Percentiles rank a stretch among this genome's conserved stretches.
phyloP scores from a whole-genome alignment of 139 green algal species.

The Eudorina sp. region DNA sequence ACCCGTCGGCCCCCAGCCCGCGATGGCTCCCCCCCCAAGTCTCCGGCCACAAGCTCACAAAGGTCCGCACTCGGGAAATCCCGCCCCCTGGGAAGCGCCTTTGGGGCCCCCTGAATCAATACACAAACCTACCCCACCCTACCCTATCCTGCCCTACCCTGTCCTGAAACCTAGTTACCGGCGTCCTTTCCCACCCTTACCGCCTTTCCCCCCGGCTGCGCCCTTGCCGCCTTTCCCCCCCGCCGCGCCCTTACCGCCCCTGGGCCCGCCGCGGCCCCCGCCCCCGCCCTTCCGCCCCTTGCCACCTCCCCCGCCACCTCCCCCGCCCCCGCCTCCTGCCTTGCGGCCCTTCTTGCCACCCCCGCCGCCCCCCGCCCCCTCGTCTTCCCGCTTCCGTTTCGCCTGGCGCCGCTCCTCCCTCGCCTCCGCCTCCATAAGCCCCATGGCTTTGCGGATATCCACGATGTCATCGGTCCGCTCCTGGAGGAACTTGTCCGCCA shows the following conservation, averaged over 20 bases:
- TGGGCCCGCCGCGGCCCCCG: not conserved
- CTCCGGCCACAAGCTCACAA: too few species aligned
- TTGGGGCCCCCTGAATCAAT: too few species aligned
- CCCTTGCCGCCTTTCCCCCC: not conserved
- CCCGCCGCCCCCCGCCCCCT: conserved; percentile 18
- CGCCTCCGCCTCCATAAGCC: conserved; percentile 66
- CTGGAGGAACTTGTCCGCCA: conserved; percentile 81
- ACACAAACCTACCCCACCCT: too few species aligned
- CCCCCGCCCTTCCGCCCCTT: not conserved
- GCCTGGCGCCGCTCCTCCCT: conserved; percentile 60
- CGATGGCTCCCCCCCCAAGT: too few species aligned
- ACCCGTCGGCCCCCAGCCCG: too few species aligned
- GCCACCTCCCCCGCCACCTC: conserved; percentile 8
- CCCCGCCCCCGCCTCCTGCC: not conserved
- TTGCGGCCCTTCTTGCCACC: conserved; percentile 25
- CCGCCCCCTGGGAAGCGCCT: too few species aligned
- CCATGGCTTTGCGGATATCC: conserved; percentile 74
- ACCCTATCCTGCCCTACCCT: too few species aligned
- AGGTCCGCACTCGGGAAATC: too few species aligned
- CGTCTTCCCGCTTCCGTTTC: conserved; percentile 29
- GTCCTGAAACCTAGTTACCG: not conserved
- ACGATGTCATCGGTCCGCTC: conserved; percentile 83
- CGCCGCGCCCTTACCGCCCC: not conserved
- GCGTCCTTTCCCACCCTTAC: conserved; percentile 7
- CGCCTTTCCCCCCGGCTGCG: conserved; percentile 3